phyloP scores from a whole-genome alignment of 768 basidiomycete genomes.

The Trametes coccinea region DNA sequence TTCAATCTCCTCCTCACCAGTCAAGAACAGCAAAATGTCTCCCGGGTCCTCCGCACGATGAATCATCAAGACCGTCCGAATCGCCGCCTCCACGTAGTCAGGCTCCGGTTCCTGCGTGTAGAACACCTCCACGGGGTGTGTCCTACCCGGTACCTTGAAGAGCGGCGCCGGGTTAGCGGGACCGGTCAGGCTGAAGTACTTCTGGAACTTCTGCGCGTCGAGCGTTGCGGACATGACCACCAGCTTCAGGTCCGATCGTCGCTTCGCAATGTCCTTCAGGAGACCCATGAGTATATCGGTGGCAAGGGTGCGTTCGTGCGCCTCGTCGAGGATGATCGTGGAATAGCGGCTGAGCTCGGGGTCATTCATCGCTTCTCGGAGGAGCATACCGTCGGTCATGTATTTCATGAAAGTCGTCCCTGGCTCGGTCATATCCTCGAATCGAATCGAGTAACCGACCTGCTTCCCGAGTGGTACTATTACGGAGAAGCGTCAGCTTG shows the following conservation, averaged over 20 bases:
- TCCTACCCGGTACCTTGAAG: constrained; percentile 33
- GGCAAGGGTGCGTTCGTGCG: constrained; percentile 95
- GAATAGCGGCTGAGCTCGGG: constrained; percentile 86
- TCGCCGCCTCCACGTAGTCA: constrained; percentile 96
- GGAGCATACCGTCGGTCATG: constrained; percentile 99
- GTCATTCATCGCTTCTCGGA: constrained; percentile 99
- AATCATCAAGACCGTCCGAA: constrained; percentile 94
- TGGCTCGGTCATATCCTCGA: constrained; percentile 92
- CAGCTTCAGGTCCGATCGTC: constrained; percentile 88
- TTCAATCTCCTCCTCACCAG: constrained; percentile 98
- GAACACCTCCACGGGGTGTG: constrained; percentile 95
- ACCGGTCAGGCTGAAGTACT: constrained; percentile 66
- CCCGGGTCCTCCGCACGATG: constrained; percentile 94
- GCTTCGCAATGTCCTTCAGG: constrained; percentile 79
- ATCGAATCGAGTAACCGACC: constrained; percentile 97
- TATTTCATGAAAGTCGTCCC: constrained; percentile 96
- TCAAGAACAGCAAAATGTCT: constrained; percentile 92
- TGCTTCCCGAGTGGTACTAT: constrained; percentile 89
- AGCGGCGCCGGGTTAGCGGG: constrained; percentile 26
- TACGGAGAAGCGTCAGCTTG: constrained; percentile 13
- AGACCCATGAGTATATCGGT: constrained; percentile 99
- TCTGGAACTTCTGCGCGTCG: constrained; percentile 95
- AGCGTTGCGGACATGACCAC: constrained; percentile 99
- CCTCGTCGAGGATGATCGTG: constrained; percentile 98
- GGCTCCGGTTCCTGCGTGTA: constrained; percentile 91